Base-by-base conservation (phyloP, 495 filamentous ascomycete genomes). In the Aspergillus conjunctus region DNA sequence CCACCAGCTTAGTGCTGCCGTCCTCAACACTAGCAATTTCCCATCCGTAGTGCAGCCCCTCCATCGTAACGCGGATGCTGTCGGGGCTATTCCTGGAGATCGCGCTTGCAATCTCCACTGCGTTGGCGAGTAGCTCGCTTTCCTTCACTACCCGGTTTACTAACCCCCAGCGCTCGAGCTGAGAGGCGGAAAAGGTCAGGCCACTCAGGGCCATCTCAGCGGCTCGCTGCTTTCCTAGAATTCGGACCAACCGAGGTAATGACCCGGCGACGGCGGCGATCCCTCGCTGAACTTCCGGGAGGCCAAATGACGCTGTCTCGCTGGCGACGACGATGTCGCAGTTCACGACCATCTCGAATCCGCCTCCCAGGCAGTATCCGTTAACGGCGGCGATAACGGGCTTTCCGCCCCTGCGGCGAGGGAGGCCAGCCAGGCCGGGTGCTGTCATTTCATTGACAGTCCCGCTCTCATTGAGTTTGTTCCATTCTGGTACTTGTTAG, bases 371-470 rank as follows among this genome's bases (percentile, higher is more conserved):
- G 62, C 83, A 85, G n/a, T 86, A 68, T n/a, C 90, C 90, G 67
- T 91, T 87, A 31, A 92, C 86, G 6, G 90, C 90, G 10, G 83
- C 84, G 56, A 93, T 86, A 34, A 93, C 77, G 15, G 90, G 90
- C 56, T 79, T 78, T 55, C 63, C 71, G 43, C 79, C 79, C 22
- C 62, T 67, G 17, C 85, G 77, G 17, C 84, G 78, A 11, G 80
- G 79, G 1, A 87, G 70, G 0, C 79, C 84, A 8, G 79, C 84
- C 37, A 86, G 81, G 0, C 83, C 84, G 0, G 77, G 77, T 0
- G 78, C 69, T 0, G 70, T 69, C 73, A 80, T 80, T 54, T 73
- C 67, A 51, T 78, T 80, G 31, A 74, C 68, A n/a, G 69, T 67
- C 4, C 74, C 71, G 7, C 65, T 53, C 41, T 63, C 56, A 56